Evolutionary conservation across 257 asterid genomes (phyloP).

Genomic region (Przewalskia tangutica): DNA sequence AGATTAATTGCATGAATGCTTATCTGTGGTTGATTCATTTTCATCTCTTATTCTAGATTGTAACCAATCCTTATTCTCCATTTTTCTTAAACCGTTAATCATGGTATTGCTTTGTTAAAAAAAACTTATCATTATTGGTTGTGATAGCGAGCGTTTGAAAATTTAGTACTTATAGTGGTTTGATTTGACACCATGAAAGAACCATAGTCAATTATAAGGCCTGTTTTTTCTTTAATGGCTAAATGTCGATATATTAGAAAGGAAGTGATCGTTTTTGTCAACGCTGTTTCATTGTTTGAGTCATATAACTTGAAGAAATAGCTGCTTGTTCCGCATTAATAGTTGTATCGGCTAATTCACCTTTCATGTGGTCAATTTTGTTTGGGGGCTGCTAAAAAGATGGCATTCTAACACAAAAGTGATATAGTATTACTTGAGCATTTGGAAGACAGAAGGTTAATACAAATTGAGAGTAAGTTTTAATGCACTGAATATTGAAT

Average conservation of each 20-base stretch:
- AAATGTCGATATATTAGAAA: not conserved
- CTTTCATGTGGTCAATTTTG: not conserved
- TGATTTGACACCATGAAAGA: not conserved
- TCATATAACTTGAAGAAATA: not conserved
- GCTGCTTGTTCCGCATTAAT: not conserved
- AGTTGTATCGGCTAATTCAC: not conserved
- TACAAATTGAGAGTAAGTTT: not conserved
- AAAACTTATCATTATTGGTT: not conserved
- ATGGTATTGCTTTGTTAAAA: not conserved
- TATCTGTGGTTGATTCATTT: not conserved
- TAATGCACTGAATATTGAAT: not conserved
- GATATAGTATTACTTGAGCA: not conserved
- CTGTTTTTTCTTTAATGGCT: not conserved
- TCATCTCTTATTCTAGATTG: not conserved
- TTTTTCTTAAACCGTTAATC: not conserved
- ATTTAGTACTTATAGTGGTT: not conserved
- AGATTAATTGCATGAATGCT: not conserved
- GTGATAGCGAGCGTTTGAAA: not conserved
- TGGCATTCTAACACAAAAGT: not conserved
- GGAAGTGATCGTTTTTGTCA: not conserved
- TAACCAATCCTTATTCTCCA: not conserved
- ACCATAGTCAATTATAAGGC: not conserved
- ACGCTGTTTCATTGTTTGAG: not conserved
- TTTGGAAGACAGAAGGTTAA: not conserved
- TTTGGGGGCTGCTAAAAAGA: not conserved